phyloP scores from a whole-genome alignment of 345 rosid species.

The Schrenkiella parvula region DNA sequence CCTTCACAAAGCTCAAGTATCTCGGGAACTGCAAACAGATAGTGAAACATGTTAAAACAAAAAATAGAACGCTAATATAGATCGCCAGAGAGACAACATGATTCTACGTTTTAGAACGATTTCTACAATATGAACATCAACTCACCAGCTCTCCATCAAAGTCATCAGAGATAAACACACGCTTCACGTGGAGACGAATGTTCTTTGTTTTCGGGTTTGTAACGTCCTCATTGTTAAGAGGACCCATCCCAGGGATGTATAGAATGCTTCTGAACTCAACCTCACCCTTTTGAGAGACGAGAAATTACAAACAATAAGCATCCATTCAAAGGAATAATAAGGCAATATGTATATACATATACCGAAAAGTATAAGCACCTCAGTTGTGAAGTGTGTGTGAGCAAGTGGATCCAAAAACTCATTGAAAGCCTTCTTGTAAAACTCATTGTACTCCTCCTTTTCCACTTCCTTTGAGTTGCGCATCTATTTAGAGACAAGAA shows the following conservation, averaged over 20 bases:
- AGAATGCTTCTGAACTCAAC: conserved; percentile 95
- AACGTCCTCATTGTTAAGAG: conserved; percentile 87
- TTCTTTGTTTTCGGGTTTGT: conserved; percentile 88
- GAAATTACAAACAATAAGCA: neutral
- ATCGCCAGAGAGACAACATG: neutral
- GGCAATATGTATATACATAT: neutral
- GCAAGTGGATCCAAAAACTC: conserved; percentile 94
- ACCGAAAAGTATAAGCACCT: conserved; percentile 38
- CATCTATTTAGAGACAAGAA: conserved; percentile 49
- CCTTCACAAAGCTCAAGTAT: conserved; percentile 93
- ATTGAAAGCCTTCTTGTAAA: conserved; percentile 88
- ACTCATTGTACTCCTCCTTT: conserved; percentile 79
- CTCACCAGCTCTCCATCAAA: conserved; percentile 98
- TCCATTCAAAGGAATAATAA: neutral
- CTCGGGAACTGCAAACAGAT: conserved; percentile 71
- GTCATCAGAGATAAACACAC: conserved; percentile 98
- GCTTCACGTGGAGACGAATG: conserved; percentile 83
- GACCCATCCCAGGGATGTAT: conserved; percentile 96
- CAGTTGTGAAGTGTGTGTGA: conserved; percentile 84
- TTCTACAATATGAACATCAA: neutral
- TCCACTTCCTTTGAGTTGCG: conserved; percentile 75
- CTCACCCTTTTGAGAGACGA: conserved; percentile 64
- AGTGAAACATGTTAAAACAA: neutral
- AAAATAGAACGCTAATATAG: neutral
- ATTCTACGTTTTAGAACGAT: neutral